A percentile compares a stretch with the other conserved stretches of the same genome.
Evolutionary conservation across 2,329 filamentous ascomycete genomes (phyloP).

Genomic region (Trichoderma sp.): DNA sequence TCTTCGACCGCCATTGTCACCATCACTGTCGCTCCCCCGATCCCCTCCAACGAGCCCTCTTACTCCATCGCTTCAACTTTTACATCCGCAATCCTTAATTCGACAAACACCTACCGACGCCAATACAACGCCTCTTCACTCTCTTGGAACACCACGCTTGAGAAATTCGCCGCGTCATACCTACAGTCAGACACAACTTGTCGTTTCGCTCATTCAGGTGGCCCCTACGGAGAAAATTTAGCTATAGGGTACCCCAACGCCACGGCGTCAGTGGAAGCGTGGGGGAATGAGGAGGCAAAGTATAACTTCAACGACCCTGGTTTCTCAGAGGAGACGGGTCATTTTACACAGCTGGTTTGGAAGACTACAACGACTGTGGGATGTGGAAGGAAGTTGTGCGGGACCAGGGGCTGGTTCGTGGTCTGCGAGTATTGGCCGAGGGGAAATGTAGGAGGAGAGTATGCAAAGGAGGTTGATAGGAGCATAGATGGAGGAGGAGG

Average conservation of each 20-base stretch:
- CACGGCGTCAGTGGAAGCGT: conserved; percentile 63
- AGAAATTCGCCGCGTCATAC: conserved; percentile 57
- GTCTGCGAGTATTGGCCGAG: conserved; percentile 72
- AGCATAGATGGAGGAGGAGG: conserved; percentile 1
- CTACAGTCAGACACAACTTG: conserved; percentile 48
- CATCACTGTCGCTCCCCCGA: conserved; percentile 40
- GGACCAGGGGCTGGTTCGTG: conserved; percentile 62
- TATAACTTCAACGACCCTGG: conserved; percentile 64
- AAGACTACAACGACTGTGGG: conserved; percentile 63
- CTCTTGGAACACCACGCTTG: conserved; percentile 68
- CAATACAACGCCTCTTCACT: conserved; percentile 64
- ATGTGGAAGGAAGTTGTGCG: conserved; percentile 53
- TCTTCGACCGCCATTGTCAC: conserved; percentile 34
- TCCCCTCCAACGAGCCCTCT: conserved; percentile 44
- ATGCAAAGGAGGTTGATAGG: conserved; percentile 44
- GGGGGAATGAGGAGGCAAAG: conserved; percentile 58
- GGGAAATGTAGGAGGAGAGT: conserved; percentile 64
- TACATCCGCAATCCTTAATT: conserved; percentile 62
- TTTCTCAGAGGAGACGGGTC: conserved; percentile 65
- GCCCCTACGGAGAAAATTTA: conserved; percentile 75
- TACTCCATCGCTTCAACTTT: conserved; percentile 44
- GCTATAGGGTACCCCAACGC: conserved; percentile 67
- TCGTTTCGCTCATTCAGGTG: conserved; percentile 60
- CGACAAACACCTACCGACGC: conserved; percentile 67
- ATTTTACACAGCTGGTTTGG: conserved; percentile 78